Conservation (phyloP, 1,284 basidiomycete genomes). For the Cutaneotrichosporon sp. region DNA sequence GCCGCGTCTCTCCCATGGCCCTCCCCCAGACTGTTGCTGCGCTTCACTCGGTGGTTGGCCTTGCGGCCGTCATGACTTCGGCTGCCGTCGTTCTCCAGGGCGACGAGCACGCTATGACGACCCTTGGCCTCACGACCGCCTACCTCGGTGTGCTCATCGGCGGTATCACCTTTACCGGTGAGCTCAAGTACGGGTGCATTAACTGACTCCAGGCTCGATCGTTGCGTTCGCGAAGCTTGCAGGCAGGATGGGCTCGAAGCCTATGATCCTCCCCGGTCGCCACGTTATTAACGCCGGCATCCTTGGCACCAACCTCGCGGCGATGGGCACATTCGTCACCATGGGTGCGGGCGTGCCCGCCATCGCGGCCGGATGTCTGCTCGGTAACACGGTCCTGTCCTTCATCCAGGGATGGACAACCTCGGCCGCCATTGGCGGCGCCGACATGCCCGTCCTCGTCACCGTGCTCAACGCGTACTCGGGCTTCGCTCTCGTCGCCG, state of each 20-base stretch:
- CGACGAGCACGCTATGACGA: slow-evolving; percentile 61
- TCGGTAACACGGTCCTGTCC: slow-evolving; percentile 69
- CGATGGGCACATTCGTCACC: slow-evolving; percentile 73
- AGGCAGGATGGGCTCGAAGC: slow-evolving; percentile 71
- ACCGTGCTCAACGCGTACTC: slow-evolving; percentile 85
- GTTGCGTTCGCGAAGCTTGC: slow-evolving; percentile 86
- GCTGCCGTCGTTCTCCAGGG: slow-evolving; percentile 74
- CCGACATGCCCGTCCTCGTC: slow-evolving; percentile 87
- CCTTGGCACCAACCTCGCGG: slow-evolving; percentile 66
- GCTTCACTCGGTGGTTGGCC: slow-evolving; percentile 76
- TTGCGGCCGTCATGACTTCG: slow-evolving; percentile 79
- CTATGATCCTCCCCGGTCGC: slow-evolving; percentile 69
- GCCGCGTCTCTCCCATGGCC: slow-evolving; percentile 79
- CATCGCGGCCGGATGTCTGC: slow-evolving; percentile 72
- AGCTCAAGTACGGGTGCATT: too few relatives aligned
- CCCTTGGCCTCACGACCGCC: slow-evolving; percentile 73
- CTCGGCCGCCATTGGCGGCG: slow-evolving; percentile 80
- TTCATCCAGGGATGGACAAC: slow-evolving; percentile 78
- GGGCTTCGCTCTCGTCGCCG: slow-evolving; percentile 88
- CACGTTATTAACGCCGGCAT: slow-evolving; percentile 72
- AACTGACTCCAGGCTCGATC: slow-evolving; percentile 75
- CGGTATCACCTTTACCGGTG: slow-evolving; percentile 43
- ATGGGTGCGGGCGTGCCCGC: slow-evolving; percentile 68
- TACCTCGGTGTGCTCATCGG: slow-evolving; percentile 82
- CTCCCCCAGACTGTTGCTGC: slow-evolving; percentile 76